Evolutionary conservation across 1,284 basidiomycete species (phyloP), one percentile per base, ranked within the genome.

Genomic region (Fomitopsis pinicola): DNA sequence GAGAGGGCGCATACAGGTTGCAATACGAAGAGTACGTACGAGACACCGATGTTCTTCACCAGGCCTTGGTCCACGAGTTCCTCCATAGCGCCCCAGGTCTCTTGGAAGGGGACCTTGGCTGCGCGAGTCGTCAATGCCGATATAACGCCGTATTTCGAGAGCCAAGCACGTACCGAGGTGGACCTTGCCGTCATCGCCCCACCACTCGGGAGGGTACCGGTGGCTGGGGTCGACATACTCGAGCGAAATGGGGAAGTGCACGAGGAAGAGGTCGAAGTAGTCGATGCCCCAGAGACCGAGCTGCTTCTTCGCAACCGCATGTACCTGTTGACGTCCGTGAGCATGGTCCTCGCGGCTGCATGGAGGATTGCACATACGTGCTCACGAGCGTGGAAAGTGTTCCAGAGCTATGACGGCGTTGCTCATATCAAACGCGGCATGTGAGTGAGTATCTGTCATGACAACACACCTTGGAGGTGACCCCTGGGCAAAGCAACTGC

Each of bases 171-270:
- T 65, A 85, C 84, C 76, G 38, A 84, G 79, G 66, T 84, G 73
- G 35, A 89, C 84, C 68, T 81, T 83, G 57, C 81, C 80, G 69
- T 90, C 85, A 54, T 86, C 84, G 26, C 81, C 84, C 64, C 75
- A 86, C 92, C 91, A 94, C 68, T 86, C 91, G 26, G 90, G 87
- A 50, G 92, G 91, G 75, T 90, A 94, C 63, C 85, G 84, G 68
- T 85, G 82, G n/a, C 71, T 70, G 42, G 88, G 89, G 69, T 91
- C 88, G 57, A 94, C 88, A 68, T 92, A 92, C 73, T 86, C 71
- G 64, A 94, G 78, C 42, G 91, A 76, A 64, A 93, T 80, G 22
- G 92, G 92, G 81, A 94, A 93, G 73, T 94, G 92, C 55, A 94
- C 78, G 55, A 90, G 76, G 79, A 83, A 90, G 56, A 91, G 77